Conservation (phyloP, 768 basidiomycete genomes). For the Psilocybe tampanensis region DNA sequence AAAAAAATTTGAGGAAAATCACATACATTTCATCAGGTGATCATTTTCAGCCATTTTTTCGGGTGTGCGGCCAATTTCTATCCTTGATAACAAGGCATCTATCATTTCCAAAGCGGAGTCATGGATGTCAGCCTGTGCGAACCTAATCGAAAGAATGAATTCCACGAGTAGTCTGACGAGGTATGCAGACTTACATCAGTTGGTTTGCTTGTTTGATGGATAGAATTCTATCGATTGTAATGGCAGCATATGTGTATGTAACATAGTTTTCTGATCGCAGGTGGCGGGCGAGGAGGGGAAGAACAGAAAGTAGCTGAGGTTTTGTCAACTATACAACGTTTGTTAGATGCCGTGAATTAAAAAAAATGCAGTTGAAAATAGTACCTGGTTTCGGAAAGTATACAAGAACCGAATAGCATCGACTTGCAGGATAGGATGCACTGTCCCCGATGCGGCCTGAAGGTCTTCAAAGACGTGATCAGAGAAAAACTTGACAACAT, state of each 20-base stretch:
- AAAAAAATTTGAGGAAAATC: not conserved
- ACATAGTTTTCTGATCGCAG: conserved; percentile 87
- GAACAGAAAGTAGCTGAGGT: conserved; percentile 86
- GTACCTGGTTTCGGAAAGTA: conserved; percentile 94
- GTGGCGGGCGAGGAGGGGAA: conserved; percentile 85
- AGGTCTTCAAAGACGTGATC: conserved; percentile 89
- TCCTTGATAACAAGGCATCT: conserved; percentile 72
- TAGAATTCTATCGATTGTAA: conserved; percentile 95
- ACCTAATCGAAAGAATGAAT: conserved; percentile 47
- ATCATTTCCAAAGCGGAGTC: conserved; percentile 79
- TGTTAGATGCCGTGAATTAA: not conserved
- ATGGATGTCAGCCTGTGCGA: conserved; percentile 84
- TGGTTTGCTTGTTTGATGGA: conserved; percentile 82
- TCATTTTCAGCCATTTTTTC: conserved; percentile 98
- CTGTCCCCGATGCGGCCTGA: conserved; percentile 61
- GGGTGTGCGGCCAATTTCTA: conserved; percentile 77
- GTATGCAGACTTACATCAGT: conserved; percentile 59
- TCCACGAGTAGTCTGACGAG: not conserved
- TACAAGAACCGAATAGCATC: conserved; percentile 95
- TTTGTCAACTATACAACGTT: conserved; percentile 72
- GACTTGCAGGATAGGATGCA: conserved; percentile 91
- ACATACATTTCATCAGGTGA: conserved; percentile 94
- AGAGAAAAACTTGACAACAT: conserved; percentile 95
- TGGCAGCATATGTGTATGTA: conserved; percentile 94
- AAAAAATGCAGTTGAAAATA: conserved; percentile 13